Evolutionary conservation across 2,329 filamentous ascomycete species (phyloP).

Genomic region (Fusarium euwallaceae): DNA sequence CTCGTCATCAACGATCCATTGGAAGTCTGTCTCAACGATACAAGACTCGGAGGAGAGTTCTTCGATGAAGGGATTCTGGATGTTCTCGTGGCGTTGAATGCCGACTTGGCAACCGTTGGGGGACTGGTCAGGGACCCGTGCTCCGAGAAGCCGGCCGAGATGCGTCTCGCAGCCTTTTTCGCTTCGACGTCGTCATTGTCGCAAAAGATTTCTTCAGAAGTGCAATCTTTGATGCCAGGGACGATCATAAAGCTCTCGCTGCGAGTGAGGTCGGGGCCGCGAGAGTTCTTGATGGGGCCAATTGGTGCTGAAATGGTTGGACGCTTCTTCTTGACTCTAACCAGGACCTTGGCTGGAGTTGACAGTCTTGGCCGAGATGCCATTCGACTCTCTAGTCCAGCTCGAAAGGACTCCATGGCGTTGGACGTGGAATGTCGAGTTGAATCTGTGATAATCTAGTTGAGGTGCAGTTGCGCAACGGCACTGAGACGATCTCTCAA

Average conservation of each 20-base stretch:
- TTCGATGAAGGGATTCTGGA: conserved; percentile 22
- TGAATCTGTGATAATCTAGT: neutral
- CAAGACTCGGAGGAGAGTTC: conserved; percentile 34
- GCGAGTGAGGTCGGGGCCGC: conserved; percentile 52
- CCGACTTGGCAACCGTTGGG: conserved; percentile 49
- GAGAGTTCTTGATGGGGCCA: conserved; percentile 55
- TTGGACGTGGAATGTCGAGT: neutral
- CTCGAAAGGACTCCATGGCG: conserved; percentile 39
- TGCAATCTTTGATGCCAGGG: conserved; percentile 53
- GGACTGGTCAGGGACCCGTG: conserved; percentile 43
- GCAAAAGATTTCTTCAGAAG: conserved; percentile 33
- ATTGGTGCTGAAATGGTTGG: conserved; percentile 53
- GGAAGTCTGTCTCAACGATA: conserved; percentile 25
- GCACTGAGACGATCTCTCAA: neutral
- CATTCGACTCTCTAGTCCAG: conserved; percentile 17
- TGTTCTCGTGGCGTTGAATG: conserved; percentile 42
- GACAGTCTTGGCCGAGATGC: conserved; percentile 29
- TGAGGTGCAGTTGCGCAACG: neutral
- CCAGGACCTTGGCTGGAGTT: conserved; percentile 25
- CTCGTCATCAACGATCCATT: conserved; percentile 25
- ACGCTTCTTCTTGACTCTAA: conserved; percentile 39
- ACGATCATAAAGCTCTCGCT: conserved; percentile 53
- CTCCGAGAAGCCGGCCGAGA: conserved; percentile 50
- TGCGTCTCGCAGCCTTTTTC: conserved; percentile 39
- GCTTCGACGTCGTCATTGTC: conserved; percentile 10